Percentiles rank a stretch among this genome's conserved stretches.
Evolutionary conservation across 495 filamentous ascomycete genomes (phyloP).

Genomic region (Cercophora samala): DNA sequence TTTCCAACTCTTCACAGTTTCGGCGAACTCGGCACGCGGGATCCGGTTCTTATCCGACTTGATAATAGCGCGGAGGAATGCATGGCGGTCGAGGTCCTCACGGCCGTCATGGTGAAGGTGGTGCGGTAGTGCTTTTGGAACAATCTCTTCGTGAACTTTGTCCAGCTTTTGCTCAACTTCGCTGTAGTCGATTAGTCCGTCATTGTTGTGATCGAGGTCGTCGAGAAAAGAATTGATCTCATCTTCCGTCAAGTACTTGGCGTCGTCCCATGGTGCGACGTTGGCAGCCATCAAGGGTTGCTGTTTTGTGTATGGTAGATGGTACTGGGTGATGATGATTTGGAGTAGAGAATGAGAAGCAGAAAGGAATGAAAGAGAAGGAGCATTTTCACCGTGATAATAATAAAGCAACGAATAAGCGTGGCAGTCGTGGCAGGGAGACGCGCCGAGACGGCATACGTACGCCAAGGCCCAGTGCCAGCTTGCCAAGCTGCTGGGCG

Average conservation of each 20-base stretch:
- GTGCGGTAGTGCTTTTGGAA: conserved; percentile 30
- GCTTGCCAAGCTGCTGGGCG: neutral
- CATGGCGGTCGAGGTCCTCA: conserved; percentile 29
- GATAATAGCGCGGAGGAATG: conserved; percentile 37
- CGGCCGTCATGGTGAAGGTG: conserved; percentile 24
- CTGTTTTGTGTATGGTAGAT: neutral
- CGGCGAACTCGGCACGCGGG: conserved; percentile 32
- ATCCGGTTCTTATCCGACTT: conserved; percentile 29
- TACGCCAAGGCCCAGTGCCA: neutral
- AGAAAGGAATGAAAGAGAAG: neutral
- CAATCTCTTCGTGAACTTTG: conserved; percentile 36
- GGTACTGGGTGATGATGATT: neutral
- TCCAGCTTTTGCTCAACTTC: conserved; percentile 40
- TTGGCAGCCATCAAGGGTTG: neutral
- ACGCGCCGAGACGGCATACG: neutral
- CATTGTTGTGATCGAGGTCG: conserved; percentile 38
- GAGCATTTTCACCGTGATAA: neutral
- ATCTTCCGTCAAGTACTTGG: conserved; percentile 21
- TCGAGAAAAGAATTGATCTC: conserved; percentile 32
- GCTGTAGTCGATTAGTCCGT: conserved; percentile 36
- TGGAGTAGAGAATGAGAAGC: neutral
- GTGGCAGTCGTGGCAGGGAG: neutral
- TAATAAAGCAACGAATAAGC: neutral
- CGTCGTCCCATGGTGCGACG: conserved; percentile 9
- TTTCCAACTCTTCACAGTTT: conserved; percentile 33